Percentiles rank a stretch among this genome's conserved stretches.
Evolutionary conservation across 169 alveolate species (phyloP).

Genomic region (Cryptosporidium ubiquitum): DNA sequence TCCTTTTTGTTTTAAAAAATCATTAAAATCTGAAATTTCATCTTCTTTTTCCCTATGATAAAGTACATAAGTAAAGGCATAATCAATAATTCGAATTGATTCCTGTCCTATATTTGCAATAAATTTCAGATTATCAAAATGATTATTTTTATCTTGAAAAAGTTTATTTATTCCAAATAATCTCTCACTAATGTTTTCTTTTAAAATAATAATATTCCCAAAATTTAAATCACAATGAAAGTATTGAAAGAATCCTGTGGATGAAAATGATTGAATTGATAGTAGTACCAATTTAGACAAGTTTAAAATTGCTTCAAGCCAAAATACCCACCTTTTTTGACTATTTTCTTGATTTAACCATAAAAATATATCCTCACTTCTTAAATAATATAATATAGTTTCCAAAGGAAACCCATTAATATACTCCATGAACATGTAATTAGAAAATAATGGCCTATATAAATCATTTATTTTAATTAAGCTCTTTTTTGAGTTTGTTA

Average conservation of each 20-base stretch:
- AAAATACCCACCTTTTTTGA: constrained; percentile 27
- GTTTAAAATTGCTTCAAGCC: constrained; percentile 32
- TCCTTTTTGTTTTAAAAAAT: constrained; percentile 4
- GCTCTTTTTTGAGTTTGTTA: neutral
- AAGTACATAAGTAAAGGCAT: constrained; percentile 37
- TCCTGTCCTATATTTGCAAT: constrained; percentile 3
- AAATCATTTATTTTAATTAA: constrained; percentile 8
- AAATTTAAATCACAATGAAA: constrained; percentile 62
- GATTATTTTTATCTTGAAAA: constrained; percentile 11
- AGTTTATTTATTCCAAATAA: neutral
- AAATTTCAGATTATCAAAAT: constrained; percentile 3
- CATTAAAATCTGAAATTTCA: constrained; percentile 5
- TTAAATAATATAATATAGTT: constrained; percentile 17
- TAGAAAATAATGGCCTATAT: constrained; percentile 56
- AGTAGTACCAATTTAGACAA: neutral
- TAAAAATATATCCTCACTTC: constrained; percentile 9
- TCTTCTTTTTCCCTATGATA: constrained; percentile 8
- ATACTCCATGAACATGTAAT: constrained; percentile 52
- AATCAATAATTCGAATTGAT: constrained; percentile 45
- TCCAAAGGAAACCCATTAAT: constrained; percentile 42
- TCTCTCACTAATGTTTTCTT: neutral
- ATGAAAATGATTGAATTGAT: constrained; percentile 42
- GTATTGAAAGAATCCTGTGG: constrained; percentile 45
- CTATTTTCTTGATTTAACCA: constrained; percentile 15
- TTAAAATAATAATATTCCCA: constrained; percentile 32